phyloP scores from a whole-genome alignment of 2,329 filamentous ascomycete species.

The Coniochaeta hoffmannii region DNA sequence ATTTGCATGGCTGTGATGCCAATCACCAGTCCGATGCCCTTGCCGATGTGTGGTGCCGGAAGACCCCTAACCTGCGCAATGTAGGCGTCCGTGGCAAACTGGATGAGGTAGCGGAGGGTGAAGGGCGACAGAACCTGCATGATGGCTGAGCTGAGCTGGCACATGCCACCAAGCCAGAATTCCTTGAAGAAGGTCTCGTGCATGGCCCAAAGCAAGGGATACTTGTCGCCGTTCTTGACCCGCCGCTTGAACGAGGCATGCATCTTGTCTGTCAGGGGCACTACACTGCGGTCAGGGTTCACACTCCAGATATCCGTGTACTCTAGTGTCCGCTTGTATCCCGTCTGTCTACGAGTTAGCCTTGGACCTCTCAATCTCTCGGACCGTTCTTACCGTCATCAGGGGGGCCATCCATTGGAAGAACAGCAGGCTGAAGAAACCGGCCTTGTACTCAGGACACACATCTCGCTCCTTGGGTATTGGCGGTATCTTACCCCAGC shows the following conservation, averaged over 20 bases:
- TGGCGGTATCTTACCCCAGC: constrained; percentile 49
- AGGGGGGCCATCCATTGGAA: constrained; percentile 89
- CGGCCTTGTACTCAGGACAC: constrained; percentile 65
- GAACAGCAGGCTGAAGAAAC: constrained; percentile 66
- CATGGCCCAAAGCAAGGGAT: constrained; percentile 71
- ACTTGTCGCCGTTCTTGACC: constrained; percentile 59
- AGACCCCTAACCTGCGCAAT: constrained; percentile 42
- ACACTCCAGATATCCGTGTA: constrained; percentile 82
- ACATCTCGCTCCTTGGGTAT: constrained; percentile 44
- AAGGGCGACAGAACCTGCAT: constrained; percentile 81
- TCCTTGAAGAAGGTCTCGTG: constrained; percentile 82
- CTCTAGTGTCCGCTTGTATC: constrained; percentile 79
- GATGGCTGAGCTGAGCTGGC: constrained; percentile 64
- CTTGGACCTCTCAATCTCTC: not conserved
- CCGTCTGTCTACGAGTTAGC: constrained; percentile 43
- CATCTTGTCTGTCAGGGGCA: constrained; percentile 60
- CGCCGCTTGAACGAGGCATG: constrained; percentile 62
- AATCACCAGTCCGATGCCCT: constrained; percentile 74
- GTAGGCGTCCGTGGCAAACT: constrained; percentile 76
- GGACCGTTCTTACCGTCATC: constrained; percentile 60
- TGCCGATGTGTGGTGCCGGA: constrained; percentile 60
- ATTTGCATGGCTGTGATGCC: constrained; percentile 84
- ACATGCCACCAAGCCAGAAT: constrained; percentile 77
- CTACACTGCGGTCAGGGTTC: constrained; percentile 71
- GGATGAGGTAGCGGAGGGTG: constrained; percentile 76